phyloP scores from a whole-genome alignment of 495 filamentous ascomycete species.

The Penicillium cataractarum region DNA sequence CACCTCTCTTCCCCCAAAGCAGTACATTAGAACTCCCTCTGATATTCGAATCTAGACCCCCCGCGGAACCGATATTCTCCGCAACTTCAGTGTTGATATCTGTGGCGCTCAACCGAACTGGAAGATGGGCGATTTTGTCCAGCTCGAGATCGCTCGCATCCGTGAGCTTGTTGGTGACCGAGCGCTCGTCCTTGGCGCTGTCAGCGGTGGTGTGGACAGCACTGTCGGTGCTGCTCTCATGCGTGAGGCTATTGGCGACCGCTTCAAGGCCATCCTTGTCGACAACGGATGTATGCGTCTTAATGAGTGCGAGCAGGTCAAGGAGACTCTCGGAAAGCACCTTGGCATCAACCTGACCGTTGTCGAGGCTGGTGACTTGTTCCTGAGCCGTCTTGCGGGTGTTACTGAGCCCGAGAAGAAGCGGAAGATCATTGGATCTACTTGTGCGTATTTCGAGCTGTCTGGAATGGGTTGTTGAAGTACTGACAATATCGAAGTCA shows the following conservation, averaged over 20 bases:
- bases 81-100: slow-evolving; percentile 30
- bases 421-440: slow-evolving; percentile 82
- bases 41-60: slow-evolving; percentile 24
- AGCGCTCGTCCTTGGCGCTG: slow-evolving; percentile 28
- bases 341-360: slow-evolving; percentile 91
- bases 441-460: slow-evolving; percentile 18
- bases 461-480: not conserved
- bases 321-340: slow-evolving; percentile 72
- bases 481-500: slow-evolving; percentile 60
- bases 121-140: slow-evolving; percentile 27
- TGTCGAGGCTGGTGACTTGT: slow-evolving; percentile 75
- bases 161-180: slow-evolving; percentile 26
- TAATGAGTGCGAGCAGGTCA: slow-evolving; percentile 79
- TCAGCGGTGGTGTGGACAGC: slow-evolving; percentile 86
- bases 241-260: slow-evolving; percentile 78
- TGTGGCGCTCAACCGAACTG: slow-evolving; percentile 27
- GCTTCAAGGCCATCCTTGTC: slow-evolving; percentile 88
- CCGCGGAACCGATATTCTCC: slow-evolving; percentile 24
- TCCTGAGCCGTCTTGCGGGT: slow-evolving; percentile 74
- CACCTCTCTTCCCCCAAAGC: not conserved
- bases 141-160: slow-evolving; percentile 27
- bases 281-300: slow-evolving; percentile 88
- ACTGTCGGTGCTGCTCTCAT: slow-evolving; percentile 88
- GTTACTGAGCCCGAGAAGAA: slow-evolving; percentile 86
- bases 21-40: slow-evolving; percentile 7